A percentile compares a stretch with the other conserved stretches of the same genome.
These are phyloP conservation scores for Salvia hispanica DNA, from an alignment of 257 asterid species.

Conservation along the genomic window DNA sequence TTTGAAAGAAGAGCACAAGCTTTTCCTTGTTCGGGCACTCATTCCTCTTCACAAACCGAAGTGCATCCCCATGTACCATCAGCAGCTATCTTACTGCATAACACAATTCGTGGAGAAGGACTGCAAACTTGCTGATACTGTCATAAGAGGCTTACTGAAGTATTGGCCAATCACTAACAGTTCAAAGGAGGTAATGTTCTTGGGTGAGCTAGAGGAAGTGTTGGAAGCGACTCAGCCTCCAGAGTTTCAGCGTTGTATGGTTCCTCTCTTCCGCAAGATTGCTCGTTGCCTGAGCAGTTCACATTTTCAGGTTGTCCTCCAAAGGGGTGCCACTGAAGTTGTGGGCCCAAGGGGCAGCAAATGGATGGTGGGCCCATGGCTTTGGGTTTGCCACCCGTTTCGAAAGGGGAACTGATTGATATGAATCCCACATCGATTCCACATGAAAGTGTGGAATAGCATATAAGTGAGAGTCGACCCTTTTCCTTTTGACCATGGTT, in stretches of 20 bases:
- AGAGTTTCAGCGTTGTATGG: conserved; percentile 62
- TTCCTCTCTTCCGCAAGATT: conserved; percentile 52
- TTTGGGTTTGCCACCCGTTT: no score
- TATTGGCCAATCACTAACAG: conserved; percentile 71
- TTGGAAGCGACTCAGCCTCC: conserved; percentile 60
- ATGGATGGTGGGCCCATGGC: no score
- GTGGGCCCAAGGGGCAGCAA: no score
- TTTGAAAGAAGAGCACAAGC: conserved; percentile 70
- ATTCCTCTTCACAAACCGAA: conserved; percentile 79
- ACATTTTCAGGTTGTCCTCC: conserved; percentile 56
- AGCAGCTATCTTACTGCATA: conserved; percentile 60
- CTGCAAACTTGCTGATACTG: conserved; percentile 62
- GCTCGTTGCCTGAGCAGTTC: conserved; percentile 52
- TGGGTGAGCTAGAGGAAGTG: conserved; percentile 62
- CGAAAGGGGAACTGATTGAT: no score
- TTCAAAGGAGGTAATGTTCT: conserved; percentile 67
- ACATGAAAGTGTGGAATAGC: no score
- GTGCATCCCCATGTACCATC: conserved; percentile 55
- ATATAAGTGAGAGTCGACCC: no score
- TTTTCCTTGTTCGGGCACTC: conserved; percentile 63
- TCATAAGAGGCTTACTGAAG: conserved; percentile 52
- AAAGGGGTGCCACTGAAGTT: no score
- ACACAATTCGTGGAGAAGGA: conserved; percentile 64
- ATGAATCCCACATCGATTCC: no score
- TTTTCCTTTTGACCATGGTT: no score